Conservation (phyloP, 139 green algal species). For the Picochlorum costavermella region DNA sequence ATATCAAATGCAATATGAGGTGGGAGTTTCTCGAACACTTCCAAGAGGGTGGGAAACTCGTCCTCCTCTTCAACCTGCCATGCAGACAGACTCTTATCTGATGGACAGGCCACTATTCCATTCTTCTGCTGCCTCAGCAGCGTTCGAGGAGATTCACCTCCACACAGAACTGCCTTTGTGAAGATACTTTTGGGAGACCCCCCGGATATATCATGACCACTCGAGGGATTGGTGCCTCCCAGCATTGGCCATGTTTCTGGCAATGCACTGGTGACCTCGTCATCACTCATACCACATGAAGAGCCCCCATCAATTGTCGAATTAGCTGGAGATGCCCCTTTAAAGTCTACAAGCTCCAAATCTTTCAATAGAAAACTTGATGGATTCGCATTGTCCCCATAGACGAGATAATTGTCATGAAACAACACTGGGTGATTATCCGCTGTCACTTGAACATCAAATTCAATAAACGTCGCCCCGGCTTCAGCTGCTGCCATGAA, state of each 20-base stretch:
- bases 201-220: neutral
- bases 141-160: neutral
- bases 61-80: conserved; percentile 47
- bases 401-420: conserved; percentile 70
- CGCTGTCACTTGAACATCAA: conserved; percentile 72
- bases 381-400: conserved; percentile 26
- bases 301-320: neutral
- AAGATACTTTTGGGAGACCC: neutral
- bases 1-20: conserved; percentile 65
- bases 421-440: conserved; percentile 70
- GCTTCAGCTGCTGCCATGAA: conserved; percentile 48
- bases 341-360: conserved; percentile 55
- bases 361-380: conserved; percentile 35
- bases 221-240: conserved; percentile 4
- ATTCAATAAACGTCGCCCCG: conserved; percentile 75
- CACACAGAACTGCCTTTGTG: neutral
- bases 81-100: conserved; percentile 14
- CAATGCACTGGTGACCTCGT: conserved; percentile 2
- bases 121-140: conserved; percentile 22
- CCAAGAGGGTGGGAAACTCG: conserved; percentile 47
- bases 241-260: neutral
- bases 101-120: conserved; percentile 4
- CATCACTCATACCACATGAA: conserved; percentile 1
- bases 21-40: conserved; percentile 54
- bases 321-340: conserved; percentile 33